Evolutionary conservation across 1,284 basidiomycete species (phyloP).

Genomic region (Ganoderma sinense): DNA sequence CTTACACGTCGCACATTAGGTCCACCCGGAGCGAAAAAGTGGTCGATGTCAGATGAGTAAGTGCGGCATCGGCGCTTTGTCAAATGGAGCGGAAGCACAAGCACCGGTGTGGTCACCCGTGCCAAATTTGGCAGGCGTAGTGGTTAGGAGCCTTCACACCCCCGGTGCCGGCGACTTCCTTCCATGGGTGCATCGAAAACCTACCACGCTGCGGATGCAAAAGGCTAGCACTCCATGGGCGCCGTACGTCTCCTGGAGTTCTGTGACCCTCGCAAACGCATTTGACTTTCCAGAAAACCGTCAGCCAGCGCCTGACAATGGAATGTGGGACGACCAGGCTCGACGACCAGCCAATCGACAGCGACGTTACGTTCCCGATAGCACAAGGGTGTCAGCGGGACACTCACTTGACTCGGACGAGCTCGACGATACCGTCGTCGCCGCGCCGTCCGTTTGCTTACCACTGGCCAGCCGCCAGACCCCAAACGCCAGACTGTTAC

Average conservation of each 20-base stretch:
- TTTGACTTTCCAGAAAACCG: background rate
- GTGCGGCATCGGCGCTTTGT: constrained; percentile 17
- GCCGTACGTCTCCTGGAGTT: background rate
- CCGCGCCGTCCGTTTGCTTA: background rate
- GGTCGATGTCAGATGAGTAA: background rate
- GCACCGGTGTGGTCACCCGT: constrained; percentile 10
- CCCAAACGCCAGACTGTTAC: background rate
- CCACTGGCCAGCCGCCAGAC: too few relatives aligned
- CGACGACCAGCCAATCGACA: background rate
- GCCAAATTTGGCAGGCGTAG: constrained; percentile 24
- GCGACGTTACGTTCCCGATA: background rate
- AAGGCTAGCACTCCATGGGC: background rate
- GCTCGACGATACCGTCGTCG: background rate
- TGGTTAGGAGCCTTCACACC: constrained; percentile 11
- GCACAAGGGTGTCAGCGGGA: background rate
- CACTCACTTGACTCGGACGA: background rate
- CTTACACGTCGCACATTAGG: background rate
- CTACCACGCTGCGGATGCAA: background rate
- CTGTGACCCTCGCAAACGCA: background rate
- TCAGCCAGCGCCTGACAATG: background rate
- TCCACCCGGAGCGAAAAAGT: background rate
- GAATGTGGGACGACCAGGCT: background rate
- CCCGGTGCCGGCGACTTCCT: background rate
- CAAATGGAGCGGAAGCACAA: constrained; percentile 4
- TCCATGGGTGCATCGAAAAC: background rate